A percentile compares a stretch with the other conserved stretches of the same genome.
Evolutionary conservation across 495 filamentous ascomycete species (phyloP).

Genomic region (Wilcoxina mikolae): DNA sequence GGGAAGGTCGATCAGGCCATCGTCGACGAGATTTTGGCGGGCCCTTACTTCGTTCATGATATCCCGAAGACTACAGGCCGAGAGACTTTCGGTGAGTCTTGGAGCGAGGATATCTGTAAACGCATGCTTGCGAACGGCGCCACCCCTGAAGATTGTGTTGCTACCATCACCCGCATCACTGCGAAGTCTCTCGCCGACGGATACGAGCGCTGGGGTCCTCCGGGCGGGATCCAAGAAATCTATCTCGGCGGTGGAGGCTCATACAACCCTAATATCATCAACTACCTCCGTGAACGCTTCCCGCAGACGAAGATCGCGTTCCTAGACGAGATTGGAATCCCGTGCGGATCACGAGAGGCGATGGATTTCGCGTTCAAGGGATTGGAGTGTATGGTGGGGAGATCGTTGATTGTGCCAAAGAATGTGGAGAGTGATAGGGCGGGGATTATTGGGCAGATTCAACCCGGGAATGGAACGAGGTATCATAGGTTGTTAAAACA

Average conservation of each 20-base stretch:
- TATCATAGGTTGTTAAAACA: slow-evolving; percentile 15
- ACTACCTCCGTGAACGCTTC: slow-evolving; percentile 22
- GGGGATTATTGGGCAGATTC: slow-evolving; percentile 16
- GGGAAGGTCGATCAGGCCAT: slow-evolving; percentile 16
- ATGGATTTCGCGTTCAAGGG: slow-evolving; percentile 22
- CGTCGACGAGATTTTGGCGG: slow-evolving; percentile 14
- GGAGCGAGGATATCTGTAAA: slow-evolving; percentile 15
- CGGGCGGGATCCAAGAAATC: slow-evolving; percentile 24
- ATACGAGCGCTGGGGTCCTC: slow-evolving; percentile 16
- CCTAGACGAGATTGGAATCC: slow-evolving; percentile 22
- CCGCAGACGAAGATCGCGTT: slow-evolving; percentile 21
- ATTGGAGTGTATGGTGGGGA: slow-evolving; percentile 24
- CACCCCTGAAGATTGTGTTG: slow-evolving; percentile 16
- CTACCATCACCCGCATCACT: slow-evolving; percentile 21
- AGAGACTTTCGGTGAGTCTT: slow-evolving; percentile 16
- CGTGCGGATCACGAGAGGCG: slow-evolving; percentile 19
- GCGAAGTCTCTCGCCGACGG: slow-evolving; percentile 15
- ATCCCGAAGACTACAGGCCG: slow-evolving; percentile 6
- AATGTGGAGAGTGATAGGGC: slow-evolving; percentile 8
- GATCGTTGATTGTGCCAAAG: slow-evolving; percentile 20
- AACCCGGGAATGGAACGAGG: slow-evolving; percentile 10
- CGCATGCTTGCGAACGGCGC: slow-evolving; percentile 9
- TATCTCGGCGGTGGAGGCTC: slow-evolving; percentile 28
- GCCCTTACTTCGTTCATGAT: slow-evolving; percentile 15
- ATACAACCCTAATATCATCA: slow-evolving; percentile 28